Base-by-base conservation (phyloP, 83 land plant species). In the Larix sibirica region DNA sequence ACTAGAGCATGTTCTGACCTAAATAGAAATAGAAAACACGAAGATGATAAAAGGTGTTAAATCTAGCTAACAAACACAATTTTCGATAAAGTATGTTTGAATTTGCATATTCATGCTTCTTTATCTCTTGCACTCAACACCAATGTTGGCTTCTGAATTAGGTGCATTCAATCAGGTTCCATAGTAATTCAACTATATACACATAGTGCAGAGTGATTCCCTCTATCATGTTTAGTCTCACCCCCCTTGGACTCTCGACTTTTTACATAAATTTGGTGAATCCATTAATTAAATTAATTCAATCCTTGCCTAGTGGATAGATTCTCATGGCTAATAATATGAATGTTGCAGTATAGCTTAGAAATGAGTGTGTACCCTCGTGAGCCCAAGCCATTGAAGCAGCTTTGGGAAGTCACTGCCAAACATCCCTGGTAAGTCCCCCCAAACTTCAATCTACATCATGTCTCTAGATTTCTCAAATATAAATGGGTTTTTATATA, bases 321-420 rank as follows among this genome's bases (percentile, higher is more conserved):
- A 47, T 78, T 21, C 24, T 7, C 62, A 26, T 54, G 38, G 42
- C 2, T 14, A 0, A 28, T 28, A 28, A 28, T 58, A 4, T 63
- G 8, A 5, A n/a, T 28, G 3, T 61, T 77, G 80, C 88, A 88
- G 90, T 88, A 88, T 61, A 85, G 85, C 20, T 61, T 88, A 66
- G 85, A 85, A 64, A 85, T 85, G n/a, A 85, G 88, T 26, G 90
- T 88, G 26, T 88, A 88, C 77, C 90, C 90, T 20, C 85, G 88
- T 4, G 90, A 88, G 77, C 71, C 79, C 17, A 78, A 80, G 26
- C 50, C 71, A 44, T 77, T 82, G 74, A 82, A 64, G 66, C 88
- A 85, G 80, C 85, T 88, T 54, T 40, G 90, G 23, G 83, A 85
- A 63, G 65, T 79, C 20, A 88, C 88, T 14, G 85, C 79, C 56